Percentiles rank a stretch among this genome's conserved stretches.
These are phyloP conservation scores for Penicillium janthinellum DNA, from an alignment of 2,329 filamentous ascomycete genomes.

Conservation along the genomic window DNA sequence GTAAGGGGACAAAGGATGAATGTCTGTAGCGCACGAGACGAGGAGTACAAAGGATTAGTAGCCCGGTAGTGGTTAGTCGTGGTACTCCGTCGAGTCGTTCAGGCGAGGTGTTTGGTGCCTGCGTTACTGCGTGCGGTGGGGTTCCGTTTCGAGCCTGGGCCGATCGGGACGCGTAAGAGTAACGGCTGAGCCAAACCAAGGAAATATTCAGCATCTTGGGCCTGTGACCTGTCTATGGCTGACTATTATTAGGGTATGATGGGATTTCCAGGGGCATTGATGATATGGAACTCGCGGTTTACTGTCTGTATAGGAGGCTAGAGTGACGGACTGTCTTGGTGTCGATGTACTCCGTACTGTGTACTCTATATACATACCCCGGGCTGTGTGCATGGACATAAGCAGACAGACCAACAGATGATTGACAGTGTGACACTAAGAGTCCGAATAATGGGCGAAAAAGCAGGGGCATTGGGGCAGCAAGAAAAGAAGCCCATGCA, in stretches of 20 bases:
- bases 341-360: too few relatives aligned
- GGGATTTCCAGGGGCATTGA: not conserved
- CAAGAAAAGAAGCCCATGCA: not conserved
- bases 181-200: constrained; percentile 14
- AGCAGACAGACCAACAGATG: not conserved
- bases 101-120: constrained; percentile 23
- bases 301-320: not conserved
- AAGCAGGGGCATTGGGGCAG: not conserved
- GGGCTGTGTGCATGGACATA: not conserved
- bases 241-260: too few relatives aligned
- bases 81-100: not conserved
- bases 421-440: too few relatives aligned
- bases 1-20: not conserved
- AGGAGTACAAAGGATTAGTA: not conserved
- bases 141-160: constrained; percentile 30
- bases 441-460: not conserved
- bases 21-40: constrained; percentile 1
- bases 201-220: not conserved
- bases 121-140: constrained; percentile 33
- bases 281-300: not conserved
- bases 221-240: too few relatives aligned
- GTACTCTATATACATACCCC: not conserved
- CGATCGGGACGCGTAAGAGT: constrained; percentile 31
- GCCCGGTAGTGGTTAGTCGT: not conserved
- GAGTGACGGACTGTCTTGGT: not conserved